Percentiles rank a stretch among this genome's conserved stretches.
Conservation (phyloP, 768 basidiomycete genomes). For the Hirschioporus abietinus region DNA sequence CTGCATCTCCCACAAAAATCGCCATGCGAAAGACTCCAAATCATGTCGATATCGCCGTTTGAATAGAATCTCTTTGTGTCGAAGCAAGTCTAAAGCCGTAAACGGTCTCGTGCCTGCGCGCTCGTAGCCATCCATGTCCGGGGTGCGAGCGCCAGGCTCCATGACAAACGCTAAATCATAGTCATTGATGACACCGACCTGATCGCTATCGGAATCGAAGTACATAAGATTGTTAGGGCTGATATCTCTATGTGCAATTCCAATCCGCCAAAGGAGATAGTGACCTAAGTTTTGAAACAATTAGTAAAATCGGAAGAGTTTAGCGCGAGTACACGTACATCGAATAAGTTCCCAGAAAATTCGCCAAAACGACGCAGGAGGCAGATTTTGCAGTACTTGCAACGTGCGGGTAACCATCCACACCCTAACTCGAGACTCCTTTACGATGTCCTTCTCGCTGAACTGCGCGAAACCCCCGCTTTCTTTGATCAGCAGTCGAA, state of each 20-base stretch:
- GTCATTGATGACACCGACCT: constrained; percentile 6
- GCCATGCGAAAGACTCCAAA: constrained; percentile 29
- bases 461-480: background rate
- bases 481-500: background rate
- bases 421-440: background rate
- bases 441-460: background rate
- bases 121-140: no score
- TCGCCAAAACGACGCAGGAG: background rate
- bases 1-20: constrained; percentile 14
- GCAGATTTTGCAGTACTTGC: background rate
- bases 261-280: background rate
- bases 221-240: constrained; percentile 15
- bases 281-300: background rate
- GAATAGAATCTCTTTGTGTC: constrained; percentile 12
- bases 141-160: no score
- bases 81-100: constrained; percentile 27
- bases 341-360: background rate
- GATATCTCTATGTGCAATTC: constrained; percentile 16
- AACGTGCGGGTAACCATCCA: background rate
- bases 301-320: background rate
- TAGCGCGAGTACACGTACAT: background rate
- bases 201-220: constrained; percentile 11
- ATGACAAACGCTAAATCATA: no score
- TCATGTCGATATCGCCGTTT: constrained; percentile 26
- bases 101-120: constrained; percentile 14